Base-by-base conservation (phyloP, 2,329 filamentous ascomycete genomes). In the Zasmidium angulare region DNA sequence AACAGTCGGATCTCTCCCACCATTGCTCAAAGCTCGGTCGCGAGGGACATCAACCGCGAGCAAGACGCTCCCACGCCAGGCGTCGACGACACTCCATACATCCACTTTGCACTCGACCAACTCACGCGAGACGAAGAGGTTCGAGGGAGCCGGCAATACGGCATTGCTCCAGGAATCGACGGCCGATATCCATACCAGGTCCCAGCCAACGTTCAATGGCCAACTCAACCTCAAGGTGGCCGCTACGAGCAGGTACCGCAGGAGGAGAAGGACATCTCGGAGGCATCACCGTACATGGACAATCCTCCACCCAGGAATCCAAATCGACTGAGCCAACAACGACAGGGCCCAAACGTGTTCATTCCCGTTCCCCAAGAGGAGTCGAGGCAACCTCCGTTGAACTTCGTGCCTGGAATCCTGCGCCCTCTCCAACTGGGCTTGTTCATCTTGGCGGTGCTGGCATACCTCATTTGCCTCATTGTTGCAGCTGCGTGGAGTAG, bases 91-190 rank as follows among this genome's bases (percentile, higher is more conserved):
- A 89, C 87, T 9, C 92, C 91, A 0, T 96, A 93, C 74, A 90
- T 97, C 63, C 89, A 89, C 64, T 96, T 95, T 73, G 93, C 93
- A 46, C 86, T 98, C 63, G 90, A 96, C 64, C 91, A 93, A 63
- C 79, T 98, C 66, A 96, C 91, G 4, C 82, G 89, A 50, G 85
- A 89, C 68, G 87, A 87, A 58, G 86, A 90, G 61, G 81, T 86
- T 4, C 76, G 79, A 58, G 81, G 82, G 10, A 78, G 82, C 56
- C 78, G 80, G 56, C 77, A 83, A 65, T 81, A 84, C 54, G 59
- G 59, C 46, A 58, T 57, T 20, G 66, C 57, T n/a, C 56, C 60
- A 36, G 66, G 63, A n/a, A 50, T 60, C 20, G 59, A 67, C 26
- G 65, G 63, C 36, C 60, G 59, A 43, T 67, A 66, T 46, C 63